Percentiles rank a stretch among this genome's conserved stretches.
These are phyloP conservation scores for Gyromitra esculenta DNA, from an alignment of 2,329 filamentous ascomycete species.

Conservation along the genomic window DNA sequence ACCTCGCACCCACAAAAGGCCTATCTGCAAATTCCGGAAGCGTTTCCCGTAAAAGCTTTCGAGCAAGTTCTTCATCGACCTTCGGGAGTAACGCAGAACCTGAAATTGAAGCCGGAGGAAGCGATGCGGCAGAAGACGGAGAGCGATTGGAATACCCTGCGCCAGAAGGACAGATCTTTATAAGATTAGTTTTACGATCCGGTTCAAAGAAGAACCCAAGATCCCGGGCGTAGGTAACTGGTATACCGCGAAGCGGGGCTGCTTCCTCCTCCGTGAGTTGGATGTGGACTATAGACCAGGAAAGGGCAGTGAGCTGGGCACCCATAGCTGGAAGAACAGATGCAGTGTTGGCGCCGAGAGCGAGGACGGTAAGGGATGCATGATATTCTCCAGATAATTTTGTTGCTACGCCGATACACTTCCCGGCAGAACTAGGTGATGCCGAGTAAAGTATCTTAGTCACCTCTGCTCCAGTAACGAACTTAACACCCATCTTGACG, in stretches of 20 bases:
- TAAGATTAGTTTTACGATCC: slow-evolving; percentile 66
- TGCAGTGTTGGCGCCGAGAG: slow-evolving; percentile 9
- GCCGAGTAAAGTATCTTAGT: background rate
- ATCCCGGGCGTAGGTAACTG: slow-evolving; percentile 70
- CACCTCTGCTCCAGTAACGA: background rate
- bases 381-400: slow-evolving; percentile 5
- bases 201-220: slow-evolving; percentile 74
- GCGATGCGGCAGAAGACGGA: background rate
- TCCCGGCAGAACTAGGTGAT: background rate
- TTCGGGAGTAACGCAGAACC: slow-evolving; percentile 65
- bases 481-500: slow-evolving; percentile 11
- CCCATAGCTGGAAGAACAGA: slow-evolving; percentile 61
- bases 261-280: slow-evolving; percentile 68
- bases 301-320: slow-evolving; percentile 66
- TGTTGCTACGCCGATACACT: slow-evolving; percentile 7
- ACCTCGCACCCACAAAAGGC: slow-evolving; percentile 67
- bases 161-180: slow-evolving; percentile 71
- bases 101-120: background rate
- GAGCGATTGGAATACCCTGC: slow-evolving; percentile 63
- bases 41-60: slow-evolving; percentile 65
- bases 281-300: slow-evolving; percentile 70
- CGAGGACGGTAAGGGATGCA: slow-evolving; percentile 5
- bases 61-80: slow-evolving; percentile 66
- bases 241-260: slow-evolving; percentile 67
- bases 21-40: slow-evolving; percentile 67